A percentile compares a stretch with the other conserved stretches of the same genome.
These are phyloP conservation scores for Hypoxylon subgilvum DNA, from an alignment of 495 filamentous ascomycete species.

Conservation along the genomic window DNA sequence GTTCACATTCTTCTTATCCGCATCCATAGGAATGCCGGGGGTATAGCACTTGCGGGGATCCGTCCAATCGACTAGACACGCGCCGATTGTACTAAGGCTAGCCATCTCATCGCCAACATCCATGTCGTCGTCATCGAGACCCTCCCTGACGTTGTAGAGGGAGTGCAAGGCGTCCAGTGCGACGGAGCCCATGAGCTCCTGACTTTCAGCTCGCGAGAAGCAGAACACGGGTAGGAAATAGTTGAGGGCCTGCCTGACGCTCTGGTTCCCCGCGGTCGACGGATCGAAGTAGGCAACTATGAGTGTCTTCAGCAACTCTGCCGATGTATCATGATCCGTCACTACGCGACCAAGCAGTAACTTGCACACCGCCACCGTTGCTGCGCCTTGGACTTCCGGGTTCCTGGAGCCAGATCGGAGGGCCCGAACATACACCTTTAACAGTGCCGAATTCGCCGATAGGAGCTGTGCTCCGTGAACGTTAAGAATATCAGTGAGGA, in stretches of 20 bases:
- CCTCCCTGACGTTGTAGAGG: constrained; percentile 68
- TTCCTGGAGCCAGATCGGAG: constrained; percentile 71
- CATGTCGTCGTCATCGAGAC: constrained; percentile 75
- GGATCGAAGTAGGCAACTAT: constrained; percentile 91
- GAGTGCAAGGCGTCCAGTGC: constrained; percentile 72
- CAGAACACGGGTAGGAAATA: constrained; percentile 98
- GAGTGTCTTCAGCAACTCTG: constrained; percentile 80
- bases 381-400: constrained; percentile 79
- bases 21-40: constrained; percentile 65
- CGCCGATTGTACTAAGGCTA: constrained; percentile 71
- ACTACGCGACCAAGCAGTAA: constrained; percentile 78
- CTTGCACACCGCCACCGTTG: constrained; percentile 81
- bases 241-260: constrained; percentile 84
- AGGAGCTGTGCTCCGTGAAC: constrained; percentile 80
- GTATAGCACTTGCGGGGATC: constrained; percentile 87
- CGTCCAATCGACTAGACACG: constrained; percentile 92
- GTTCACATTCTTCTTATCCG: constrained; percentile 64
- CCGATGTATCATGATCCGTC: constrained; percentile 58
- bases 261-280: constrained; percentile 78
- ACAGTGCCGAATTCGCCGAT: constrained; percentile 62
- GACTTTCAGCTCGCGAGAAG: constrained; percentile 79
- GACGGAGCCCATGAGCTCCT: constrained; percentile 74
- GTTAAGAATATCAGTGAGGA: constrained; percentile 90
- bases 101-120: constrained; percentile 84
- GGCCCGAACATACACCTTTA: constrained; percentile 79